These are phyloP conservation scores for Rhodosorus marinus DNA, from an alignment of 23 red algal species.

Conservation along the genomic window DNA sequence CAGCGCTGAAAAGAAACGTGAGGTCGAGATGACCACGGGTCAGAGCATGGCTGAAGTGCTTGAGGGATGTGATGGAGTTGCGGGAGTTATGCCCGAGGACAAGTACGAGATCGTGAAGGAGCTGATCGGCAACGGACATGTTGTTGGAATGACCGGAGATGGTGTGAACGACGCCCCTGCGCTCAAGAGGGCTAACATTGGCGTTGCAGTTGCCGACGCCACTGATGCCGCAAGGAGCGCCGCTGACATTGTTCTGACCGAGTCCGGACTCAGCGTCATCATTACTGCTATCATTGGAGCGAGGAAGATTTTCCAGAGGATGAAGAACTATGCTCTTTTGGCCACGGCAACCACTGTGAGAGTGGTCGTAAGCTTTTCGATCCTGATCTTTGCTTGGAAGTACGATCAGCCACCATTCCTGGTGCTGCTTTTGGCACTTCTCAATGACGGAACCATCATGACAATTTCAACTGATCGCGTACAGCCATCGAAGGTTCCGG, in stretches of 20 bases:
- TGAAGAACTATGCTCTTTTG: constrained; percentile 29
- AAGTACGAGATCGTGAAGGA: constrained; percentile 26
- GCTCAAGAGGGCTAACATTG: constrained; percentile 19
- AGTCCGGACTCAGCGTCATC: constrained; percentile 22
- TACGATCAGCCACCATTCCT: constrained; percentile 26
- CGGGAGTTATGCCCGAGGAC: constrained; percentile 31
- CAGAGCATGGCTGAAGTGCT: constrained; percentile 11
- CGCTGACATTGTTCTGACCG: constrained; percentile 26
- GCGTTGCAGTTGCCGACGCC: constrained; percentile 21
- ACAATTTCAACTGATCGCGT: constrained; percentile 21
- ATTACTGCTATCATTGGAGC: constrained; percentile 15
- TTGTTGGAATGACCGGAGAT: constrained; percentile 26
- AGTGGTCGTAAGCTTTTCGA: constrained; percentile 24
- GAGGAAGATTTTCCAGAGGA: constrained; percentile 32
- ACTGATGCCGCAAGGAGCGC: constrained; percentile 25
- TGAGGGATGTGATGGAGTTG: constrained; percentile 23
- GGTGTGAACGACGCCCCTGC: constrained; percentile 33
- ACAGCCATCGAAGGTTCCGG: constrained; percentile 4
- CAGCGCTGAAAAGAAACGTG: neutral
- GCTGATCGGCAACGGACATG: constrained; percentile 7
- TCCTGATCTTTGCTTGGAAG: constrained; percentile 4
- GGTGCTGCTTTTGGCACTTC: constrained; percentile 16
- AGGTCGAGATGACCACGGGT: constrained; percentile 6
- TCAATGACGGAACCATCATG: constrained; percentile 44
- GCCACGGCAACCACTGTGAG: constrained; percentile 12